phyloP scores from a whole-genome alignment of 331 rosid species.

The Pyrus hybrid region DNA sequence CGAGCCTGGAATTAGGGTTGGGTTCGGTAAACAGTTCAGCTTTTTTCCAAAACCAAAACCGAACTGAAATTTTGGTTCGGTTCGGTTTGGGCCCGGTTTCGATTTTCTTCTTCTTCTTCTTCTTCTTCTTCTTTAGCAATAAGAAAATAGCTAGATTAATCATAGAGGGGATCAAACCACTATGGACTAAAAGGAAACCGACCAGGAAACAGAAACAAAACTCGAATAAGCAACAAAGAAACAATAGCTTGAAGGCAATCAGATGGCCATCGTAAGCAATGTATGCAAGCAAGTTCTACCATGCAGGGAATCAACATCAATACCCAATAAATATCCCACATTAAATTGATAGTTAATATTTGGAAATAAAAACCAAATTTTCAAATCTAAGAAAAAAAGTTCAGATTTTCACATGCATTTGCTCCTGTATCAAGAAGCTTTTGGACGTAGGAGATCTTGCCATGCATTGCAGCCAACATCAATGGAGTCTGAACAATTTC shows the following conservation, averaged over 20 bases:
- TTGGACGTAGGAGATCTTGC: slow-evolving; percentile 54
- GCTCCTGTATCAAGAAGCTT: slow-evolving; percentile 80
- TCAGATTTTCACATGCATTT: slow-evolving; percentile 37
- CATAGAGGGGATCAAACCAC: no score
- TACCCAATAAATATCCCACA: slow-evolving; percentile 33
- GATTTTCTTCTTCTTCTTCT: no score
- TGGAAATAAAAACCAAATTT: not conserved
- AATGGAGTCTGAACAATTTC: slow-evolving; percentile 63
- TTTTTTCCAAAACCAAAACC: no score
- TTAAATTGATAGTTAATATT: slow-evolving; percentile 1
- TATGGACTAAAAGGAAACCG: no score
- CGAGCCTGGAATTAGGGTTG: no score
- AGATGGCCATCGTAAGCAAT: slow-evolving; percentile 77
- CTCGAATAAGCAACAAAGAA: slow-evolving; percentile 50
- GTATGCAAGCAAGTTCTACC: slow-evolving; percentile 90
- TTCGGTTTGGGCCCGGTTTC: no score
- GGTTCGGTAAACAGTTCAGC: no score
- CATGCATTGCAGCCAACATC: slow-evolving; percentile 91
- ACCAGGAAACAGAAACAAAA: no score
- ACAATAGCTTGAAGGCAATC: slow-evolving; percentile 74
- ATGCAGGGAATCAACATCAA: slow-evolving; percentile 73
- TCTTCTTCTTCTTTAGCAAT: no score
- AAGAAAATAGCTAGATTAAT: no score
- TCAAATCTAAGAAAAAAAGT: not conserved
- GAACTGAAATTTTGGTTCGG: no score